These are phyloP conservation scores for Talaromyces borbonicus DNA, from an alignment of 495 filamentous ascomycete genomes.

Conservation along the genomic window DNA sequence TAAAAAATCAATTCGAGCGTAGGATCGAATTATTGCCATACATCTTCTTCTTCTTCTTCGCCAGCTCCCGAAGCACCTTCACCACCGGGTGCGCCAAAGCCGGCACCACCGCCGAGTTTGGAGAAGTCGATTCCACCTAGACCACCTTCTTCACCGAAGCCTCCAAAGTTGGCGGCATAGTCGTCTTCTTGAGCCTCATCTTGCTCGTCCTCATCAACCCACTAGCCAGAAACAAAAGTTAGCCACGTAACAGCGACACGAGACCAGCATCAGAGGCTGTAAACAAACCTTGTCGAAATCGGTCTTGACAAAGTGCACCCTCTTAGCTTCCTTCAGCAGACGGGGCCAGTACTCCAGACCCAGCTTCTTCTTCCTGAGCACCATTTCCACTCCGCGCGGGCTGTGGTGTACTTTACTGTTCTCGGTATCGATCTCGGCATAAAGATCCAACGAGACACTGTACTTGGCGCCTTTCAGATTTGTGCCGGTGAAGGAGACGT, in stretches of 20 bases:
- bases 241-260: not conserved
- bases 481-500: slow-evolving; percentile 70
- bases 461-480: slow-evolving; percentile 77
- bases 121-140: slow-evolving; percentile 70
- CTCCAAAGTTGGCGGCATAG: slow-evolving; percentile 56
- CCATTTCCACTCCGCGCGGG: slow-evolving; percentile 73
- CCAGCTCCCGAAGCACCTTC: slow-evolving; percentile 38
- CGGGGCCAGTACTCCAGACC: slow-evolving; percentile 90
- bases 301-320: slow-evolving; percentile 94
- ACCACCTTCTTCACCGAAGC: slow-evolving; percentile 46
- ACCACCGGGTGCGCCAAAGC: slow-evolving; percentile 32
- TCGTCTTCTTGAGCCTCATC: slow-evolving; percentile 79
- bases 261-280: not conserved
- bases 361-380: slow-evolving; percentile 92
- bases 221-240: slow-evolving; percentile 41
- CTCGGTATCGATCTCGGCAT: slow-evolving; percentile 76
- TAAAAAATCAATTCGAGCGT: slow-evolving; percentile 11
- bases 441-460: slow-evolving; percentile 80
- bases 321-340: slow-evolving; percentile 79
- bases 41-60: slow-evolving; percentile 53
- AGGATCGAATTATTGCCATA: not conserved
- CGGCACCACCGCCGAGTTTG: slow-evolving; percentile 62
- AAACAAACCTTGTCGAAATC: slow-evolving; percentile 85
- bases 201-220: slow-evolving; percentile 99
- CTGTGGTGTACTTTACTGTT: slow-evolving; percentile 77